Evolutionary conservation across 495 filamentous ascomycete species (phyloP).

Genomic region (Hapsidospora chrysogenum): DNA sequence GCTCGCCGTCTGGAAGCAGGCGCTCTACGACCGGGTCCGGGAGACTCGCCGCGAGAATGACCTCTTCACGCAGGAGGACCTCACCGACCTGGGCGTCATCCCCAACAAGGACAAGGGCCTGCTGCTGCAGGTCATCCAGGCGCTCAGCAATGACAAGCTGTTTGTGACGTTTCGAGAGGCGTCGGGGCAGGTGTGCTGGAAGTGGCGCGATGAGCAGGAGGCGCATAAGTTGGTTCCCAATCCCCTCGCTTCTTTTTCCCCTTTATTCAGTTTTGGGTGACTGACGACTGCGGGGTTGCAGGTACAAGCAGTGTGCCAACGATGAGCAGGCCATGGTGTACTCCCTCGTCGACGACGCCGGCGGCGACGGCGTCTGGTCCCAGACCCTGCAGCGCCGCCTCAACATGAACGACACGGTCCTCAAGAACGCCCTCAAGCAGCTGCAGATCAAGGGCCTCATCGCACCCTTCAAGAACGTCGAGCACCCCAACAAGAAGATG

Average conservation of each 20-base stretch:
- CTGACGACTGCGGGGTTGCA: conserved; percentile 16
- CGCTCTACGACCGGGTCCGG: conserved; percentile 1
- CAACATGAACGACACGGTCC: conserved; percentile 60
- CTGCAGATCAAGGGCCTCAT: conserved; percentile 49
- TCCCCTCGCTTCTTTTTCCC: too few species aligned
- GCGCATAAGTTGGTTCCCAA: conserved; percentile 57
- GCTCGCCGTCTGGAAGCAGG: conserved; percentile 1
- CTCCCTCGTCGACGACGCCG: conserved; percentile 66
- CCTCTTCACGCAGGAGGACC: conserved; percentile 49
- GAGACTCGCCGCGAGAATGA: conserved; percentile 2
- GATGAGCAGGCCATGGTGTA: conserved; percentile 69
- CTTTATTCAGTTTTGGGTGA: too few species aligned
- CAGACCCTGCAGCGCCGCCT: conserved; percentile 57
- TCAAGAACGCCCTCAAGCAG: conserved; percentile 59
- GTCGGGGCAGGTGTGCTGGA: conserved; percentile 35
- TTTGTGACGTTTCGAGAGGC: conserved; percentile 34
- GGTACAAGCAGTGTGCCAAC: conserved; percentile 44
- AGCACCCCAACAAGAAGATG: conserved; percentile 53
- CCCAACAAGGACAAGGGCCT: conserved; percentile 39
- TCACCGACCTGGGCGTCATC: conserved; percentile 42
- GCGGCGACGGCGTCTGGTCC: conserved; percentile 73
- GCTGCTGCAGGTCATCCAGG: conserved; percentile 43
- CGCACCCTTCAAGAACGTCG: conserved; percentile 41
- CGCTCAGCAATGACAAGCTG: conserved; percentile 47
- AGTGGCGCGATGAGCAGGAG: conserved; percentile 46